Percentiles rank a stretch among this genome's conserved stretches.
phyloP scores from a whole-genome alignment of 352 stramenopile species.

The Globisporangium spiculum region DNA sequence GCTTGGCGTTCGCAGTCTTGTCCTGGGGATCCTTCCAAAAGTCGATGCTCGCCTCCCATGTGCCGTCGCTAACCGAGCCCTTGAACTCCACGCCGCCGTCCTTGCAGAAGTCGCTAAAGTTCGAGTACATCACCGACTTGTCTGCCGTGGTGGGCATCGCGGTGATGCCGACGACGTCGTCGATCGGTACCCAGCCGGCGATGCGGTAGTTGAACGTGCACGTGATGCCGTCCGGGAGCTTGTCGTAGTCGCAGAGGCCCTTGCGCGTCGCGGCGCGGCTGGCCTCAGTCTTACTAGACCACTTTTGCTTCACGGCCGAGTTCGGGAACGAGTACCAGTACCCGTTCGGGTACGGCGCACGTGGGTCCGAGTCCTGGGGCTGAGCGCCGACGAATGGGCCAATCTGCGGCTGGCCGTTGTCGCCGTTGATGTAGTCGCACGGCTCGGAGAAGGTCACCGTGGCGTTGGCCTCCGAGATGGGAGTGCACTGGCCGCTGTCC shows the following conservation, averaged over 20 bases:
- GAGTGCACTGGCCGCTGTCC: conserved; percentile 61
- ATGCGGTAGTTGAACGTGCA: conserved; percentile 81
- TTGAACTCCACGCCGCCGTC: conserved; percentile 59
- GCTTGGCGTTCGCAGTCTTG: conserved; percentile 36
- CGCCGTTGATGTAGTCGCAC: conserved; percentile 77
- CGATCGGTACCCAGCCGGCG: conserved; percentile 62
- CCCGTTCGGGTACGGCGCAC: conserved; percentile 67
- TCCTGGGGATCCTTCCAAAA: conserved; percentile 71
- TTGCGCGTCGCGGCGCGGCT: background rate
- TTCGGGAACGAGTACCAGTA: conserved; percentile 84
- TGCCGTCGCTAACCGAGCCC: conserved; percentile 20
- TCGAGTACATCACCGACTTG: conserved; percentile 32
- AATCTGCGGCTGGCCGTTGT: conserved; percentile 55
- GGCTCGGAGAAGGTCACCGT: conserved; percentile 37
- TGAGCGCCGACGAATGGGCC: conserved; percentile 65
- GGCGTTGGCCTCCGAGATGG: conserved; percentile 26
- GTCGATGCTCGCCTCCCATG: conserved; percentile 35
- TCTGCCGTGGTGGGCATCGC: conserved; percentile 33
- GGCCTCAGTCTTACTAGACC: background rate
- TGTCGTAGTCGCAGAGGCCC: conserved; percentile 6
- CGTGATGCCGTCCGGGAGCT: conserved; percentile 40
- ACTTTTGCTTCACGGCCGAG: conserved; percentile 35
- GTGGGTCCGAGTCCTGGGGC: conserved; percentile 42
- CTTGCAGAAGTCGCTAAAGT: conserved; percentile 70
- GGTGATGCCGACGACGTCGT: conserved; percentile 79